Evolutionary conservation across 2,329 filamentous ascomycete genomes (phyloP).

Genomic region (Colletotrichum simmondsii): DNA sequence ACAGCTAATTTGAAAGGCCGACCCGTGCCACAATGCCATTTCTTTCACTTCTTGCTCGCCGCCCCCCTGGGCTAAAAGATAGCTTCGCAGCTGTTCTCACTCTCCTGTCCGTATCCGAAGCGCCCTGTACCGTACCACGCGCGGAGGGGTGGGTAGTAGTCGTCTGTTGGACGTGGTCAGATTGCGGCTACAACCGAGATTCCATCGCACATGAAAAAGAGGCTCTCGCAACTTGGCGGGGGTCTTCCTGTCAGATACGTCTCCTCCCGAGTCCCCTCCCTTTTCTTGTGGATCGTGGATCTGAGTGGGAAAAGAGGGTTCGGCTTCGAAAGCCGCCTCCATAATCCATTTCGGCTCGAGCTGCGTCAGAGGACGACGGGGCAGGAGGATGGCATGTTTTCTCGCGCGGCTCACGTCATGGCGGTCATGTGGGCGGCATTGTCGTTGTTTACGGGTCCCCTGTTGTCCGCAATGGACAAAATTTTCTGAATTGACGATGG

Average conservation of each 20-base stretch:
- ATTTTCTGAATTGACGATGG: not conserved
- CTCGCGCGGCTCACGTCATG: conserved; percentile 31
- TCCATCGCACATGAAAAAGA: not conserved
- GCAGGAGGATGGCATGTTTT: conserved; percentile 25
- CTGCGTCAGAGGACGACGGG: conserved; percentile 4
- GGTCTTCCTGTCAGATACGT: not conserved
- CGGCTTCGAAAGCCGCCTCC: not conserved
- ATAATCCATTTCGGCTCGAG: not conserved
- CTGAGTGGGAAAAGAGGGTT: not conserved
- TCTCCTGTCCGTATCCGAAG: not conserved
- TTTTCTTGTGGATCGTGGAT: not conserved
- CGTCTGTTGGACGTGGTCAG: not conserved
- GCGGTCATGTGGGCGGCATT: not conserved
- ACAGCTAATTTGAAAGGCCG: not conserved
- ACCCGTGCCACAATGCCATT: not conserved
- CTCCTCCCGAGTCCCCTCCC: not conserved
- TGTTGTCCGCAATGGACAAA: not conserved
- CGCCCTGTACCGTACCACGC: not conserved
- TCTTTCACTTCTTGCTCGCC: not conserved
- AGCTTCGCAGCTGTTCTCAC: not conserved
- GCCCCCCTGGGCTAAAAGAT: not conserved
- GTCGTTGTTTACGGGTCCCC: conserved; percentile 13
- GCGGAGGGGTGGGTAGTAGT: not conserved
- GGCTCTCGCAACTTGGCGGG: not conserved
- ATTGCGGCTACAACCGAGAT: conserved; percentile 11